Percentiles rank a stretch among this genome's conserved stretches.
Evolutionary conservation across 768 basidiomycete species (phyloP).

Genomic region (Suillus hirtellus): DNA sequence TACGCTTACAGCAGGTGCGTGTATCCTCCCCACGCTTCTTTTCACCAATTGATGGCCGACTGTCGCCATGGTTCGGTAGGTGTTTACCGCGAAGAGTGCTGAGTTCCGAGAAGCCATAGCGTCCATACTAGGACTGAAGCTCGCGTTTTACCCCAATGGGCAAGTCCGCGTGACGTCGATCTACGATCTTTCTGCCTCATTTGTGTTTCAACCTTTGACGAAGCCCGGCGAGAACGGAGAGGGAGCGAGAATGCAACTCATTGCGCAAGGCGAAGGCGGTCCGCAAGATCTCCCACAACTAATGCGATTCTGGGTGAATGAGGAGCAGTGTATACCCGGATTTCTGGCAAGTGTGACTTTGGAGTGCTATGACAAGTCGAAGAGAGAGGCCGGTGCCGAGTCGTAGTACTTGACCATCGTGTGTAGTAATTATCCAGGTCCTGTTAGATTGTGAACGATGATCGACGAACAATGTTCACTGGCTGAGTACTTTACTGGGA

Average conservation of each 20-base stretch:
- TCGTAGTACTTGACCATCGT: not conserved
- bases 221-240: conserved; percentile 38
- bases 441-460: too few relatives aligned
- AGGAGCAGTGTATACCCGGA: conserved; percentile 83
- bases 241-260: conserved; percentile 65
- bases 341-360: conserved; percentile 88
- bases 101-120: conserved; percentile 93
- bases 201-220: conserved; percentile 75
- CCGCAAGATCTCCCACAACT: conserved; percentile 73
- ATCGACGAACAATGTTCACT: too few relatives aligned
- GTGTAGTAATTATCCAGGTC: too few relatives aligned
- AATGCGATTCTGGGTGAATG: conserved; percentile 85
- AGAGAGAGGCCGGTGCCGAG: conserved; percentile 31
- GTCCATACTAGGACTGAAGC: conserved; percentile 86
- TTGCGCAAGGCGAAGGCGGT: conserved; percentile 72
- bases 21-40: not conserved
- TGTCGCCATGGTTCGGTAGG: conserved; percentile 39
- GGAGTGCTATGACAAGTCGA: conserved; percentile 82
- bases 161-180: conserved; percentile 88
- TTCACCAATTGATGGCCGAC: not conserved
- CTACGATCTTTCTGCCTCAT: conserved; percentile 84
- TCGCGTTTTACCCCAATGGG: conserved; percentile 89
- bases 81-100: conserved; percentile 80
- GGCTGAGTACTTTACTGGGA: too few relatives aligned
- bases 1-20: conserved; percentile 75